Base-by-base conservation (phyloP, 192 early-diverging fungal species). In the Rhizoclosmatium sp. region DNA sequence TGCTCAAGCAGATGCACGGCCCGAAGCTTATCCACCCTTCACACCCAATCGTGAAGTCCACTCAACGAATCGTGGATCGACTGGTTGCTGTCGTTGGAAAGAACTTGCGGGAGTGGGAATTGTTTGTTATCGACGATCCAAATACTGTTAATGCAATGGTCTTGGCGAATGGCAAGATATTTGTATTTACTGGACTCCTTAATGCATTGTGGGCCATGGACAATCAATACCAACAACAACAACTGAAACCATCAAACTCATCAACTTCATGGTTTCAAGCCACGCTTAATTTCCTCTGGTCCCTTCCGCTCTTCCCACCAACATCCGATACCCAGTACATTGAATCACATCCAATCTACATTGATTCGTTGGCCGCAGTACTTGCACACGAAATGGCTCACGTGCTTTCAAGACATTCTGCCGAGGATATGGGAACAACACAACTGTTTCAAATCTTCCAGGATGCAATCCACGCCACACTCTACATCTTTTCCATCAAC, bases 101-200 rank as follows among this genome's bases (percentile, higher is more conserved):
- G 4, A 59, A 60, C 40, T 47, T 83, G 42, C 81, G 86, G 10
- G 69, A 78, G 14, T 87, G 86, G 86, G 51, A 83, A 19, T 49
- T 87, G 19, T 56, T 75, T 41, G 86, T 87, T 4, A 58, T 87
- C 12, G 71, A 84, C 61, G 80, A 85, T 47, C 77, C 74, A 19
- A 14, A 16, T n/a, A 59, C 68, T 54, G 80, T 84, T 23, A 87
- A 87, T 65, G 86, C 86, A 42, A 83, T 85, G 42, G 83, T 84
- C 40, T 68, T 79, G 14, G 69, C 86, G 21, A 75, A 76, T 9
- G 86, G 83, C 31, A 83, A 83, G 48, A 85, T 87, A 21, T 85
- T 85, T 75, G 82, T 87, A 1, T 87, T 85, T 67, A 85, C 83
- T 3, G 85, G 85, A 4, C 47, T 86, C 10, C n/a, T 86, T 51